A percentile compares a stretch with the other conserved stretches of the same genome.
Evolutionary conservation across 495 filamentous ascomycete genomes (phyloP).

Genomic region (Talaromyces ruber): DNA sequence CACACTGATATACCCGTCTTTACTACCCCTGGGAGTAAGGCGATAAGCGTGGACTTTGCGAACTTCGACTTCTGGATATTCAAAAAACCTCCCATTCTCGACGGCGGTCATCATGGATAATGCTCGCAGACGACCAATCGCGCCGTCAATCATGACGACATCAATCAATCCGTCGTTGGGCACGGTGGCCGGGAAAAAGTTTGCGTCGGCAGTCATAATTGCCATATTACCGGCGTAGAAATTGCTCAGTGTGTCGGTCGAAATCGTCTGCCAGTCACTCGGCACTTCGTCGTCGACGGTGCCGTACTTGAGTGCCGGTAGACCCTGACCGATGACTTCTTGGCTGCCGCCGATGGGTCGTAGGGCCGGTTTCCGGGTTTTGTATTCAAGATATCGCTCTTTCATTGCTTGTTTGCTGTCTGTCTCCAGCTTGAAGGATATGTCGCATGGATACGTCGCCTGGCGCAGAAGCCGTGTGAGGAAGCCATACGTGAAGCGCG

Average conservation of each 20-base stretch:
- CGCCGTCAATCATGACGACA: constrained; percentile 70
- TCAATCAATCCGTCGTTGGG: constrained; percentile 83
- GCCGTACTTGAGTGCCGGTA: constrained; percentile 72
- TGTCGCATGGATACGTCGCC: constrained; percentile 77
- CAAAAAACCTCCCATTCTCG: constrained; percentile 66
- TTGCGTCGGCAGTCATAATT: constrained; percentile 76
- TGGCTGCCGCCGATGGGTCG: constrained; percentile 8
- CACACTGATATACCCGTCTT: constrained; percentile 80
- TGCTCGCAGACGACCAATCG: constrained; percentile 53
- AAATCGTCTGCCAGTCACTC: constrained; percentile 60
- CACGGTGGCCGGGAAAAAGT: constrained; percentile 81
- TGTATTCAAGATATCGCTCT: constrained; percentile 56
- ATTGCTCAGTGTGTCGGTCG: constrained; percentile 71
- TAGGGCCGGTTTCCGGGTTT: constrained; percentile 20
- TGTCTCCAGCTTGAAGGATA: constrained; percentile 73
- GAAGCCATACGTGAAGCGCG: constrained; percentile 79
- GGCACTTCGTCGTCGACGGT: constrained; percentile 71
- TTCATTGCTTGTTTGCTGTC: constrained; percentile 69
- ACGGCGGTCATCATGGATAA: constrained; percentile 61
- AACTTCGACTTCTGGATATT: constrained; percentile 67
- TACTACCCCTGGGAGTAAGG: constrained; percentile 60
- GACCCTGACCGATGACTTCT: constrained; percentile 28
- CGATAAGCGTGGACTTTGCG: constrained; percentile 77
- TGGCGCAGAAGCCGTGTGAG: constrained; percentile 61
- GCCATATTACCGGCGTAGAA: constrained; percentile 97